A percentile compares a stretch with the other conserved stretches of the same genome.
phyloP scores from a whole-genome alignment of 805 yeast species.

The Kodamaea leandrae region DNA sequence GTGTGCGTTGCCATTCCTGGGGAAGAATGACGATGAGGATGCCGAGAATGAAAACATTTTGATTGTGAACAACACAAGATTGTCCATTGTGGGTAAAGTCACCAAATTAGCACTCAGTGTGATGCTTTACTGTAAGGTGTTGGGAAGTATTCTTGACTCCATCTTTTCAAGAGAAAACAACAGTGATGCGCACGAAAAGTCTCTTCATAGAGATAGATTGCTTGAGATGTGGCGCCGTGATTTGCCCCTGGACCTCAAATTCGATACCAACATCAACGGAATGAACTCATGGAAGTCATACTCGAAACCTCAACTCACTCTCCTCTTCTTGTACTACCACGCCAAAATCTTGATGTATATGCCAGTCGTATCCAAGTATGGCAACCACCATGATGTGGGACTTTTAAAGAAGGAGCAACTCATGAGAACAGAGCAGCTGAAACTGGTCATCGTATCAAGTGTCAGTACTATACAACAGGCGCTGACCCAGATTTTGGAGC shows the following conservation, averaged over 20 bases:
- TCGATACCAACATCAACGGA: constrained; percentile 64
- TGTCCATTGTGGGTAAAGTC: constrained; percentile 69
- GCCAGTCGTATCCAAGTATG: constrained; percentile 41
- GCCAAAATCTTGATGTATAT: constrained; percentile 42
- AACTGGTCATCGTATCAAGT: constrained; percentile 44
- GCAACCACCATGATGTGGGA: constrained; percentile 42
- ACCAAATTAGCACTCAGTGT: constrained; percentile 59
- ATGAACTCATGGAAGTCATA: constrained; percentile 29
- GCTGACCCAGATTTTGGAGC: constrained; percentile 55
- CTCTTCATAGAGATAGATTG: constrained; percentile 52
- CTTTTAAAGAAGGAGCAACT: constrained; percentile 36
- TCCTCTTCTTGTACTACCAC: constrained; percentile 47
- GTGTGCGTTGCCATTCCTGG: constrained; percentile 75
- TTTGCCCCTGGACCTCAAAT: constrained; percentile 57
- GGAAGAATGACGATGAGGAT: constrained; percentile 37
- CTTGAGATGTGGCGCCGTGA: constrained; percentile 78
- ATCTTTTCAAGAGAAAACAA: constrained; percentile 53
- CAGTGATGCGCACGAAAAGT: constrained; percentile 25
- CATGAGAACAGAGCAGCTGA: constrained; percentile 36
- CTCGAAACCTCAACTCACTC: constrained; percentile 48
- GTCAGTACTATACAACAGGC: constrained; percentile 69
- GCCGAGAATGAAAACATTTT: constrained; percentile 54
- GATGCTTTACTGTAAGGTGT: constrained; percentile 67
- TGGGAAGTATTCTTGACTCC: constrained; percentile 71
- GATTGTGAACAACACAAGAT: constrained; percentile 55